phyloP scores from a whole-genome alignment of 352 stramenopile genomes.

The Globisporangium abappressorium region DNA sequence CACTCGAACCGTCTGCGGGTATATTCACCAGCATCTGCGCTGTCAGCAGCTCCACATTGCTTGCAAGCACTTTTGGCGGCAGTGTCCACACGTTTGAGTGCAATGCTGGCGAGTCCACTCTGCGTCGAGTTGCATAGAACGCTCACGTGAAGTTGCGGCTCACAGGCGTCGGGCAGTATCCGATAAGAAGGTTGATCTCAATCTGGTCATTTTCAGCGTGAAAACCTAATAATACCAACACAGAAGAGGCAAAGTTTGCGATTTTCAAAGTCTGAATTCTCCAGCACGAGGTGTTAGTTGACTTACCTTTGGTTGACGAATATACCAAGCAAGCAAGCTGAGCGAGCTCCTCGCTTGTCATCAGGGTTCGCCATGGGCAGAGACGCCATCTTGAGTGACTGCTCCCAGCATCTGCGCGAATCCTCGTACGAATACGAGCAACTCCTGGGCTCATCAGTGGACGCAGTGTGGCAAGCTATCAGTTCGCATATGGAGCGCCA shows the following conservation, averaged over 20 bases:
- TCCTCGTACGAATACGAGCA: conserved; percentile 64
- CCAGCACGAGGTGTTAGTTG: not conserved
- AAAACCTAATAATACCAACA: not conserved
- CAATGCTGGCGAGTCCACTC: conserved; percentile 12
- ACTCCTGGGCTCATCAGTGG: conserved; percentile 39
- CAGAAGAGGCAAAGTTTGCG: not conserved
- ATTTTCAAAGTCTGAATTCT: not conserved
- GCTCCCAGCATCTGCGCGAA: conserved; percentile 38
- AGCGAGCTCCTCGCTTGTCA: not conserved
- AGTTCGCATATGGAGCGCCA: conserved; percentile 33
- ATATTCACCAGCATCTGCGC: conserved; percentile 72
- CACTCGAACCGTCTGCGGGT: conserved; percentile 32
- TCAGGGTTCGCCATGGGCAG: conserved; percentile 2
- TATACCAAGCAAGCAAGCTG: conserved; percentile 2
- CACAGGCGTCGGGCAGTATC: not conserved
- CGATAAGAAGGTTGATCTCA: not conserved
- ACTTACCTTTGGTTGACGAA: conserved; percentile 9
- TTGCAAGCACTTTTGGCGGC: conserved; percentile 59
- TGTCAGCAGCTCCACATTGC: conserved; percentile 28
- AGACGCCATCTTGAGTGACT: conserved; percentile 37
- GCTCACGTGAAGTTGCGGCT: not conserved
- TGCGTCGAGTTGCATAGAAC: conserved; percentile 11
- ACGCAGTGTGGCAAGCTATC: conserved; percentile 46
- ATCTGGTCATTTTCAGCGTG: not conserved
- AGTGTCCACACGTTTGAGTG: conserved; percentile 45